Percentiles rank a stretch among this genome's conserved stretches.
These are phyloP conservation scores for Glycine latifolia DNA, from an alignment of 306 rosid species.

Conservation along the genomic window DNA sequence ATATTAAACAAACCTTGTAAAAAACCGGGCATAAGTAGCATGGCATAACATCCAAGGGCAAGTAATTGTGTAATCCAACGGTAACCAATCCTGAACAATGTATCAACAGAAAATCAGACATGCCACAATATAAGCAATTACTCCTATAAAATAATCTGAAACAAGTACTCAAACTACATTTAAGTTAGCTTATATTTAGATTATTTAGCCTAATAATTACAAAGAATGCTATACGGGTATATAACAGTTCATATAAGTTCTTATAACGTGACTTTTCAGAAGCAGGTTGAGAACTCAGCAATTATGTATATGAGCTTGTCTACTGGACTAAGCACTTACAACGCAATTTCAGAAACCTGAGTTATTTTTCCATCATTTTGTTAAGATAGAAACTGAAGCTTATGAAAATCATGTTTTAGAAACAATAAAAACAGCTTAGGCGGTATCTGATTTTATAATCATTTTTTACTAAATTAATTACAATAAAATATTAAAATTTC, in stretches of 20 bases:
- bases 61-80: conserved; percentile 75
- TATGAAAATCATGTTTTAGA: background rate
- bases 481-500: too few species aligned
- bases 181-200: background rate
- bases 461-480: too few species aligned
- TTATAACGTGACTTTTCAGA: background rate
- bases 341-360: conserved; percentile 12
- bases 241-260: background rate
- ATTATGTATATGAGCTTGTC: background rate
- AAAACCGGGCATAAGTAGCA: conserved; percentile 94
- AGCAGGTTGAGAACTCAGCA: background rate
- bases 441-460: too few species aligned
- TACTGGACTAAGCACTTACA: background rate
- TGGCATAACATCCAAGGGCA: conserved; percentile 79
- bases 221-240: background rate
- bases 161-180: background rate
- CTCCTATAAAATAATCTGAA: background rate
- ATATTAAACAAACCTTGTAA: conserved; percentile 69
- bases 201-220: background rate
- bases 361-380: background rate
- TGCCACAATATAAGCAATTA: background rate
- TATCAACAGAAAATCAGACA: conserved; percentile 41
- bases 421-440: background rate
- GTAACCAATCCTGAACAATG: conserved; percentile 89
- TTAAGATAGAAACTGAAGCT: conserved; percentile 1